Evolutionary conservation across 768 basidiomycete species (phyloP).

Genomic region (Mycena crocata): DNA sequence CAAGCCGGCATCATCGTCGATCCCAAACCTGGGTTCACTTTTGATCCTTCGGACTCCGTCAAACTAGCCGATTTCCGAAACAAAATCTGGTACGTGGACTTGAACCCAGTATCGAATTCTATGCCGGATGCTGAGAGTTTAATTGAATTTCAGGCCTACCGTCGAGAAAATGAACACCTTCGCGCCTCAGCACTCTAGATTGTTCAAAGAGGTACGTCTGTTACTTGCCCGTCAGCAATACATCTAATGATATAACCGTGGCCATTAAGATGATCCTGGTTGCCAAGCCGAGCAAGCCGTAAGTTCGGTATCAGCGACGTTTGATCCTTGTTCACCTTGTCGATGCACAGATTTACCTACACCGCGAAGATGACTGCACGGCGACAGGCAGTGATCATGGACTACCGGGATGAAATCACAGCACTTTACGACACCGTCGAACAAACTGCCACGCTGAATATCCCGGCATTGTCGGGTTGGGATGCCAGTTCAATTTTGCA

Average conservation of each 20-base stretch:
- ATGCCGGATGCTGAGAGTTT: not conserved
- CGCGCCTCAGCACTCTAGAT: conserved; percentile 55
- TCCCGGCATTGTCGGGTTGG: conserved; percentile 42
- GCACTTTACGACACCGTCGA: conserved; percentile 48
- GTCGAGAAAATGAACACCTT: conserved; percentile 52
- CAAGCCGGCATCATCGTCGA: conserved; percentile 56
- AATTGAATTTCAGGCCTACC: conserved; percentile 53
- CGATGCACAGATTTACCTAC: conserved; percentile 31
- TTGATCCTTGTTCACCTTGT: conserved; percentile 31
- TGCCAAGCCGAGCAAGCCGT: conserved; percentile 49
- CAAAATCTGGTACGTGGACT: conserved; percentile 45
- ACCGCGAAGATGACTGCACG: conserved; percentile 45
- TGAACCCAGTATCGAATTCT: not conserved
- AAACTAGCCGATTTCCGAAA: conserved; percentile 47
- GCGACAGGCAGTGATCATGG: conserved; percentile 49
- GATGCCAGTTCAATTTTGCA: conserved; percentile 32
- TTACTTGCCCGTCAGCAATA: not conserved
- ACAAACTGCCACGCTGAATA: conserved; percentile 42
- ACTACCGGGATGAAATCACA: conserved; percentile 55
- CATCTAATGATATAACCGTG: not conserved
- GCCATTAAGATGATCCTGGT: conserved; percentile 53
- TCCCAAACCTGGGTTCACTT: conserved; percentile 41
- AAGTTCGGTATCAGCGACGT: conserved; percentile 41
- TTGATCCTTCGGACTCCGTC: conserved; percentile 45
- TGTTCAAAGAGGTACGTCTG: conserved; percentile 54